These are phyloP conservation scores for Globisporangium mamillatum DNA, from an alignment of 352 stramenopile genomes.

Conservation along the genomic window DNA sequence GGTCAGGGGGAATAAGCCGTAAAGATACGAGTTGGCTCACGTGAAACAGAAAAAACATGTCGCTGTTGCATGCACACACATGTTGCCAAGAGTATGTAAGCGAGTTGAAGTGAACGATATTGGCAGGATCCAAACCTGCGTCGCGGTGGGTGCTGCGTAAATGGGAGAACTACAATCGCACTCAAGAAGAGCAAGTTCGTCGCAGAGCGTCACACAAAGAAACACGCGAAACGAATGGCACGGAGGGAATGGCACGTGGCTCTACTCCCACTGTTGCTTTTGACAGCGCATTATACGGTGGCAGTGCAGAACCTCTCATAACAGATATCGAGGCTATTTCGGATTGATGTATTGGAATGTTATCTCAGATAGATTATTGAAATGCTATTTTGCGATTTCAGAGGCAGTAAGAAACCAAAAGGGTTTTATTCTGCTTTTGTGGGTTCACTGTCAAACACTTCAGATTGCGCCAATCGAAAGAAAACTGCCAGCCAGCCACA, in stretches of 20 bases:
- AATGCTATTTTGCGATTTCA: background rate
- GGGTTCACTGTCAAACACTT: background rate
- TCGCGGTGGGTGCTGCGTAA: too few species aligned
- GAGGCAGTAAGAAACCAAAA: background rate
- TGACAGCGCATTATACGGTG: background rate
- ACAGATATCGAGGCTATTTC: background rate
- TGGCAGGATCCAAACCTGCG: background rate
- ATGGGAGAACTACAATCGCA: too few species aligned
- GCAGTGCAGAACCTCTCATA: background rate
- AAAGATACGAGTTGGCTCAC: background rate
- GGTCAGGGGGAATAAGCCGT: background rate
- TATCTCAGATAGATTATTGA: too few species aligned
- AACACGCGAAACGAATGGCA: background rate
- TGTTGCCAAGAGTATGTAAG: background rate
- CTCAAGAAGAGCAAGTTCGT: too few species aligned
- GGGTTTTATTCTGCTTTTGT: background rate
- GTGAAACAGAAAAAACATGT: background rate
- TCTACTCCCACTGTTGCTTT: background rate
- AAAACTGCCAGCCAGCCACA: background rate
- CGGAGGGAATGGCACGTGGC: too few species aligned
- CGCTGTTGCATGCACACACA: background rate
- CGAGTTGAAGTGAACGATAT: background rate
- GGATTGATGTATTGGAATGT: too few species aligned
- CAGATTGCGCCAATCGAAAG: background rate
- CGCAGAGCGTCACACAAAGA: background rate